Evolutionary conservation across 1,284 basidiomycete species (phyloP).

Genomic region (Xerocomus nothofagi): DNA sequence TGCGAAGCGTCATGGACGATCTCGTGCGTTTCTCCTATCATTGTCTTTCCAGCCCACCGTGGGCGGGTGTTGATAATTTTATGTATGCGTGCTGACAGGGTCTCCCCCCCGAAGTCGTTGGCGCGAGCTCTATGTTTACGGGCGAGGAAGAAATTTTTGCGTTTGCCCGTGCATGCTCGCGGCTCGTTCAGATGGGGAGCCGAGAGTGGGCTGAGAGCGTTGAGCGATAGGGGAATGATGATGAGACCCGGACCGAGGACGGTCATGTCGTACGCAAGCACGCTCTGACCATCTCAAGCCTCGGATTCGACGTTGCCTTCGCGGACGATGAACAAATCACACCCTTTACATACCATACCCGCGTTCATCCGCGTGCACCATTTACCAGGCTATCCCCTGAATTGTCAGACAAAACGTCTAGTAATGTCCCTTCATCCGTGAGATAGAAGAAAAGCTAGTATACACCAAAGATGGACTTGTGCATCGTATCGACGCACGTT

Average conservation of each 20-base stretch:
- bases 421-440: conserved; percentile 6
- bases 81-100: conserved; percentile 49
- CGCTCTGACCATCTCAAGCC: background rate
- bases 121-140: conserved; percentile 83
- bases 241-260: background rate
- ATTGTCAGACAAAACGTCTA: background rate
- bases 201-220: conserved; percentile 80
- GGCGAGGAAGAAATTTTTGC: conserved; percentile 96
- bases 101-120: conserved; percentile 71
- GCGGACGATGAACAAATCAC: background rate
- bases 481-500: conserved; percentile 24
- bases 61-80: conserved; percentile 1
- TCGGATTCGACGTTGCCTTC: background rate
- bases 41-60: background rate
- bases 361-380: background rate
- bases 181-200: conserved; percentile 90
- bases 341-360: background rate
- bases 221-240: conserved; percentile 26
- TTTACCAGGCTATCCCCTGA: background rate
- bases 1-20: conserved; percentile 89
- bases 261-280: background rate
- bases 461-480: conserved; percentile 25
- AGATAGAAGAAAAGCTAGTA: conserved; percentile 21
- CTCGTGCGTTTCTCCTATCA: conserved; percentile 48
- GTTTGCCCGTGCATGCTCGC: conserved; percentile 89